Base-by-base conservation (phyloP, 2,329 filamentous ascomycete genomes). In the Ophiocordyceps camponoti-leonardi region DNA sequence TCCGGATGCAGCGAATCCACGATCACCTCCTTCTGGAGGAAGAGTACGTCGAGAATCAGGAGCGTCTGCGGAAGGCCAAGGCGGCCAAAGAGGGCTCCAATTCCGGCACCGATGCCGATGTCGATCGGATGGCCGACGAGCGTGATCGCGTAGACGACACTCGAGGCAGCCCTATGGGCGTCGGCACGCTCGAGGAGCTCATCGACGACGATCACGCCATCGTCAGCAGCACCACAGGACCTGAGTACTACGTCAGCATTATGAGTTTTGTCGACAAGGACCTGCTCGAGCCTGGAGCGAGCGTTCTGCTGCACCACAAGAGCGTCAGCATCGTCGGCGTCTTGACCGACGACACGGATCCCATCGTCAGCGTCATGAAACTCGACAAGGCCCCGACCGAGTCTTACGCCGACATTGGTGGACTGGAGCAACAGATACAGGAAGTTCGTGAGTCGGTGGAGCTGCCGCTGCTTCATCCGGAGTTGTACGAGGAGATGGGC, bases 201-300 rank as follows among this genome's bases (percentile, higher is more conserved):
- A 98, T 98, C 60, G 92, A 98, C 58, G 92, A 98, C 62, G 92
- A 98, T 67, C 92, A 98, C 59, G 92, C 92, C 50, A 98, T 98
- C 59, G 92, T 98, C 33, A 95, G 88, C 18, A 94, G 87, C 62
- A 93, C 92, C 1, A 96, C 92, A 7, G 92, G 92, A 0, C 92
- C 92, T 1, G 92, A 98, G 64, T 98, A 94, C 74, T 98, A 96
- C 63, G 92, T 98, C 53, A 95, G 88, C 55, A 98, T 98, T 75
- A 96, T 96, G 92, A 95, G 90, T 46, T 98, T 98, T 58, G 92
- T 98, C 53, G 92, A 98, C 72, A 98, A 98, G 67, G 92, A 98
- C 58, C 77, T 98, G 4, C 75, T 98, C 41, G 92, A 98, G 66
- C 92, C 92, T 1, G 93, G 93, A 49, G 87, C 92, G 18, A 95